These are phyloP conservation scores for Yamadazyma sp. DNA, from an alignment of 805 yeast species.

Conservation along the genomic window DNA sequence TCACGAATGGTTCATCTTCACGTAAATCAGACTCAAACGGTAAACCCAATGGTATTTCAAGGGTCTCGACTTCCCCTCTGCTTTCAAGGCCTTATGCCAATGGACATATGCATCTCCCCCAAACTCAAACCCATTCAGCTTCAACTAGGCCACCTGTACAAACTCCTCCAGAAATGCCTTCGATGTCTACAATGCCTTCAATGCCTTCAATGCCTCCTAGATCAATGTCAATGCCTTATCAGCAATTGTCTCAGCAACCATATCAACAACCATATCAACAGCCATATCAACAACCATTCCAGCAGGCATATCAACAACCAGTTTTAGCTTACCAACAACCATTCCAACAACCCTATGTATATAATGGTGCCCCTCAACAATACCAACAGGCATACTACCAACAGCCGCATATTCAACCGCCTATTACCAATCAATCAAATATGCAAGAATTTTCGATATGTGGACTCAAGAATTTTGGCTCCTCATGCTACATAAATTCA, in stretches of 20 bases:
- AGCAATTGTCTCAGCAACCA: conserved; percentile 2
- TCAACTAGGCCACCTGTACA: background rate
- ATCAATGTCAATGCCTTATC: background rate
- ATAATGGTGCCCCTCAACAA: background rate
- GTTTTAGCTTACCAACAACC: conserved; percentile 1
- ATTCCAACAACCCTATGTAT: background rate
- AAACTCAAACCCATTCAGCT: background rate
- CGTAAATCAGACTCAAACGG: no score
- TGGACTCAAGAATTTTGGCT: conserved; percentile 66
- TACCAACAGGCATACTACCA: background rate
- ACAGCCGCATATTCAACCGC: background rate
- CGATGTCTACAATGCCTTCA: background rate
- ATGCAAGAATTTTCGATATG: conserved; percentile 49
- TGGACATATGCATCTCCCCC: conserved; percentile 1
- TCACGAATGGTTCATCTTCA: no score
- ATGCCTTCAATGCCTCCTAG: background rate
- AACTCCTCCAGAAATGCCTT: background rate
- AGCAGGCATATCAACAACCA: conserved; percentile 3
- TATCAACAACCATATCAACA: conserved; percentile 4
- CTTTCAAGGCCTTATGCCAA: conserved; percentile 4
- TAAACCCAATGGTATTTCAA: no score
- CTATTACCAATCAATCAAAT: conserved; percentile 1
- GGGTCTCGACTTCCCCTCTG: no score
- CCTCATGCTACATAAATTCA: conserved; percentile 74
- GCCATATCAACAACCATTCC: conserved; percentile 6